Percentiles rank a stretch among this genome's conserved stretches.
These are phyloP conservation scores for Yarrowia osloensis DNA, from an alignment of 805 yeast species.

Conservation along the genomic window DNA sequence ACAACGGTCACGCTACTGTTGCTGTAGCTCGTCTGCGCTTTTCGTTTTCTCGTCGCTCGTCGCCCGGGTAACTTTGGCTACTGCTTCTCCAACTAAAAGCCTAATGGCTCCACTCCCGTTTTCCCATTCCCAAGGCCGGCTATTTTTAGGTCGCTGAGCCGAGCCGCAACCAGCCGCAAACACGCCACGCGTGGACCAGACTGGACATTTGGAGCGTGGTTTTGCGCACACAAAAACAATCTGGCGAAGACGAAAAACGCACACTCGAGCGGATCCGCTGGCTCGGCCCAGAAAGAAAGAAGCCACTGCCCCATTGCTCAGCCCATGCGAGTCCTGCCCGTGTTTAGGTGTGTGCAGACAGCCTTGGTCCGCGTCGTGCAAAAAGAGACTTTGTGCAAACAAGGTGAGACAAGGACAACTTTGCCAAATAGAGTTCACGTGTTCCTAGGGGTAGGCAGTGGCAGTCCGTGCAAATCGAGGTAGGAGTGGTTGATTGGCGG, in stretches of 20 bases:
- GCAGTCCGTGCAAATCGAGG: neutral
- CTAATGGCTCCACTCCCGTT: neutral
- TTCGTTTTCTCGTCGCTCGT: neutral
- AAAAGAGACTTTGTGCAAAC: conserved; percentile 1
- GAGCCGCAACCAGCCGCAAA: neutral
- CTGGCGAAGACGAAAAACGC: too few species aligned
- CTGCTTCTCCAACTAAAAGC: neutral
- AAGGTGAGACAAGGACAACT: conserved; percentile 22
- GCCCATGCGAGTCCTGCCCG: conserved; percentile 28
- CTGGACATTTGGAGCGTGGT: too few species aligned
- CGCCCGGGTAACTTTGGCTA: neutral
- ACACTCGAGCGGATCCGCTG: too few species aligned
- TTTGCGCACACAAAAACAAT: too few species aligned
- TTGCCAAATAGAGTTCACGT: conserved; percentile 1
- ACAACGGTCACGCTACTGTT: neutral
- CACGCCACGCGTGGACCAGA: neutral
- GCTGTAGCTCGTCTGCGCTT: too few species aligned
- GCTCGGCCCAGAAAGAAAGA: neutral
- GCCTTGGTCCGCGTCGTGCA: conserved; percentile 23
- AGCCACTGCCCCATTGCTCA: conserved; percentile 14
- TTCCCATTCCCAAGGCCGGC: neutral
- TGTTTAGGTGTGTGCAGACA: conserved; percentile 20
- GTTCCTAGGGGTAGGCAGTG: conserved; percentile 18
- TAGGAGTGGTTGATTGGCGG: too few species aligned
- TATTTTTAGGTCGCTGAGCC: neutral